Evolutionary conservation across 192 early-diverging fungal genomes (phyloP).

Genomic region (Borealophlyctis nickersoniae): DNA sequence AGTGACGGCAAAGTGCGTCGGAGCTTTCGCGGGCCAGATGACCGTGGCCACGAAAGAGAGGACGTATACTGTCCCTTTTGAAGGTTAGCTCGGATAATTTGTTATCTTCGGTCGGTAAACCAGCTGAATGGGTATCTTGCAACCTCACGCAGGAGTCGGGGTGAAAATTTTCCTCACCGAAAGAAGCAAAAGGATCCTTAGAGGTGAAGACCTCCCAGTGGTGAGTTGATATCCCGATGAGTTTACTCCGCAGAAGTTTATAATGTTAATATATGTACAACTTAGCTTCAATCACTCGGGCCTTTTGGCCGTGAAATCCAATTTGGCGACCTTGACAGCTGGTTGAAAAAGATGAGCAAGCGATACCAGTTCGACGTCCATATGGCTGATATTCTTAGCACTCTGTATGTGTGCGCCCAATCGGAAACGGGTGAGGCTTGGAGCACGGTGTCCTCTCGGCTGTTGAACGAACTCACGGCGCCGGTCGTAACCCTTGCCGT

Average conservation of each 20-base stretch:
- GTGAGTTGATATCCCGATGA: conserved; percentile 15
- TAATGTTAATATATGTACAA: not conserved
- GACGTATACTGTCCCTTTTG: conserved; percentile 15
- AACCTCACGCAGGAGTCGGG: conserved; percentile 34
- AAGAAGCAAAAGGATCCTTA: conserved; percentile 36
- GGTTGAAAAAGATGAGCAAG: conserved; percentile 26
- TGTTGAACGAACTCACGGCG: no score
- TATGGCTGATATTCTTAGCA: conserved; percentile 18
- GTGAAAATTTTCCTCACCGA: conserved; percentile 45
- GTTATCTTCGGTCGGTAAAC: not conserved
- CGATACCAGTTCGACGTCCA: conserved; percentile 22
- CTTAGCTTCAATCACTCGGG: conserved; percentile 14
- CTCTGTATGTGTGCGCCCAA: conserved; percentile 4
- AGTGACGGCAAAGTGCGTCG: conserved; percentile 36
- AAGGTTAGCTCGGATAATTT: no score
- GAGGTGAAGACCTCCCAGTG: conserved; percentile 34
- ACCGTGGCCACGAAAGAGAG: conserved; percentile 43
- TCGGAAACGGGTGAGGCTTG: not conserved
- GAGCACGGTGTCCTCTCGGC: no score
- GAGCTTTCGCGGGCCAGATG: conserved; percentile 34
- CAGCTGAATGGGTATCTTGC: not conserved
- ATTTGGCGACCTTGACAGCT: conserved; percentile 26
- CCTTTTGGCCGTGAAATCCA: conserved; percentile 35
- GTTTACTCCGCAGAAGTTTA: not conserved
- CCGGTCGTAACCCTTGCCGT: conserved; percentile 1